Base-by-base conservation (phyloP, 78 protist genomes). In the Isochrysis galbana region DNA sequence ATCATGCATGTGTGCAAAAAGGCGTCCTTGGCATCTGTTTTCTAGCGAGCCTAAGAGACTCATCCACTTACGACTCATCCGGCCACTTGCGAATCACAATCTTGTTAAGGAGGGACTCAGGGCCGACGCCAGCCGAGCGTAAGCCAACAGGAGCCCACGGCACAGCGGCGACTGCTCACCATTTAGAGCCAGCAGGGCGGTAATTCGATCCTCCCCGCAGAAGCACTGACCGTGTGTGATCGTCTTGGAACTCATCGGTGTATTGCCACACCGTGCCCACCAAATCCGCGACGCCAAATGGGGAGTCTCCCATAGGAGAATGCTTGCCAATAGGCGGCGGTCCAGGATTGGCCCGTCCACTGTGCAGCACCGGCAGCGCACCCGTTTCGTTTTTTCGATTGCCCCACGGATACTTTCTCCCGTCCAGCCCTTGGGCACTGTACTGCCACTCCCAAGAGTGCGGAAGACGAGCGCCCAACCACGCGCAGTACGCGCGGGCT, bases 361-460 rank as follows among this genome's bases (percentile, higher is more conserved):
- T n/a, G n/a, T n/a, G n/a, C n/a, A n/a, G n/a, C n/a, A n/a, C n/a
- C n/a, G n/a, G n/a, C n/a, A n/a, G n/a, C n/a, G n/a, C n/a, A n/a
- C n/a, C n/a, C n/a, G n/a, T n/a, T 0, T 5, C 42, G 19, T 72
- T 34, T 19, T 25, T 72, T 5, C 4, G 21, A 32, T 69, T 69
- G 11, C 92, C 92, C 92, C 92, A 90, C 38, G 92, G 92, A 86
- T 72, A 90, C 80, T 4, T 14, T 3, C 92, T 32, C 14, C 92
- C 92, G 82, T 90, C 92, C 29, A 36, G 2, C 45, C 92, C 92
- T 4, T 90, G 92, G 19, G 89, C 92, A 21, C 87, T 86, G 61
- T 72, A 69, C 80, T 69, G 83, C 92, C 92, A 90, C 44, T 90
- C 92, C 55, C 45, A 90, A 4, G 67, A 7, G 72, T 69, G 74